Evolutionary conservation across 2,329 filamentous ascomycete genomes (phyloP).

Genomic region (Neonectria faginata): DNA sequence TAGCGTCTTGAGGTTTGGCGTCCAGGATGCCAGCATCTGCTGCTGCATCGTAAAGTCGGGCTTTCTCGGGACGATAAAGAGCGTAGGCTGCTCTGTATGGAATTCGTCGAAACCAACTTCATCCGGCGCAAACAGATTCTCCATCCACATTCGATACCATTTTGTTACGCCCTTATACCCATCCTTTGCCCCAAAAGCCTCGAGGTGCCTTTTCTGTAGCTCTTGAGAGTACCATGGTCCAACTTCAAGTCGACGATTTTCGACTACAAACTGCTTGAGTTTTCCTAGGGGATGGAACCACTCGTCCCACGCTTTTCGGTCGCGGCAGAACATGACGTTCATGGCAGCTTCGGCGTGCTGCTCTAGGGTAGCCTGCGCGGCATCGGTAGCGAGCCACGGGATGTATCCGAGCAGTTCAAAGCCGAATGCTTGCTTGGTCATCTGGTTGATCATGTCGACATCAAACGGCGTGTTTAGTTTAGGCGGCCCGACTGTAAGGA

Average conservation of each 20-base stretch:
- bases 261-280: constrained; percentile 46
- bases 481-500: constrained; percentile 49
- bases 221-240: constrained; percentile 44
- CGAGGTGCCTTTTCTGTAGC: constrained; percentile 41
- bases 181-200: constrained; percentile 35
- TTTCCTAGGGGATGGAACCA: constrained; percentile 46
- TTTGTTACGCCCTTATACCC: constrained; percentile 48
- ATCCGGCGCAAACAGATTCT: constrained; percentile 44
- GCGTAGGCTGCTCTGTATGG: constrained; percentile 33
- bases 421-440: constrained; percentile 47
- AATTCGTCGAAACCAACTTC: constrained; percentile 39
- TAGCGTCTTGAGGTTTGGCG: constrained; percentile 52
- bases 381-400: constrained; percentile 39
- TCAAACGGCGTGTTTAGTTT: constrained; percentile 46
- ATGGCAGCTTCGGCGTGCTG: constrained; percentile 42
- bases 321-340: constrained; percentile 46
- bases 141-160: constrained; percentile 50
- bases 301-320: constrained; percentile 39
- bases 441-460: constrained; percentile 46
- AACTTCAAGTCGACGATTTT: constrained; percentile 36
- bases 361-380: constrained; percentile 40
- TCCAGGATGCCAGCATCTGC: constrained; percentile 46
- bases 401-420: constrained; percentile 50
- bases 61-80: constrained; percentile 41
- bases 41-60: constrained; percentile 34